Percentiles rank a stretch among this genome's conserved stretches.
phyloP scores from a whole-genome alignment of 495 filamentous ascomycete species.

The Tuber umbilicatum region DNA sequence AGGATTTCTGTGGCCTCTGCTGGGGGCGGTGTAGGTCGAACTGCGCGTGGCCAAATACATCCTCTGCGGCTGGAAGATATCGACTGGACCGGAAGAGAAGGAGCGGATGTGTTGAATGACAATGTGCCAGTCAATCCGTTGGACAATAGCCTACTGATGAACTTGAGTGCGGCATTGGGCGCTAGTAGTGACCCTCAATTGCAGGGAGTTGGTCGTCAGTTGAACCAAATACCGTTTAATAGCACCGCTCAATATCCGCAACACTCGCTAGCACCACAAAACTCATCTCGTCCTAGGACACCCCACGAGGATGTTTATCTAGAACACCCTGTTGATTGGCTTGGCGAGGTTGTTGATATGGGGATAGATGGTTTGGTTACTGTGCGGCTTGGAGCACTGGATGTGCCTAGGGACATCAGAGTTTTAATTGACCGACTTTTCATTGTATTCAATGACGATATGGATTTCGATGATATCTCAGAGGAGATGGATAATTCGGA shows the following conservation, averaged over 20 bases:
- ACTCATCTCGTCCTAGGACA: background rate
- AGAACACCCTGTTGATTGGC: constrained; percentile 44
- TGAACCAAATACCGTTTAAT: constrained; percentile 30
- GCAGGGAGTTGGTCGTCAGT: constrained; percentile 29
- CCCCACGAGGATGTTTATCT: constrained; percentile 24
- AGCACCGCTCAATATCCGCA: background rate
- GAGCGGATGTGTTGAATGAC: background rate
- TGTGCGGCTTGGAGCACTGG: constrained; percentile 50
- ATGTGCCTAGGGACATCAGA: constrained; percentile 48
- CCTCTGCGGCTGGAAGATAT: background rate
- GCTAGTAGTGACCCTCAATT: constrained; percentile 33
- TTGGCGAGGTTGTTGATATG: constrained; percentile 55
- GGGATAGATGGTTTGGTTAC: constrained; percentile 51
- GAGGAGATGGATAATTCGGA: constrained; percentile 25
- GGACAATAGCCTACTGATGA: constrained; percentile 29
- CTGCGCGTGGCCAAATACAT: background rate
- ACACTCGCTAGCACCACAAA: background rate
- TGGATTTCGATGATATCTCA: constrained; percentile 36
- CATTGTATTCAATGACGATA: constrained; percentile 42
- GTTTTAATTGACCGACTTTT: constrained; percentile 48
- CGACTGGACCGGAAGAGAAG: background rate
- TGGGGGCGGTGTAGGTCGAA: background rate
- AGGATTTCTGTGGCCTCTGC: background rate
- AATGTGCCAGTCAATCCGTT: constrained; percentile 1
- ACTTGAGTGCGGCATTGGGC: constrained; percentile 32